Conservation (phyloP, 140 eudicot species). For the Senecio squalidus region DNA sequence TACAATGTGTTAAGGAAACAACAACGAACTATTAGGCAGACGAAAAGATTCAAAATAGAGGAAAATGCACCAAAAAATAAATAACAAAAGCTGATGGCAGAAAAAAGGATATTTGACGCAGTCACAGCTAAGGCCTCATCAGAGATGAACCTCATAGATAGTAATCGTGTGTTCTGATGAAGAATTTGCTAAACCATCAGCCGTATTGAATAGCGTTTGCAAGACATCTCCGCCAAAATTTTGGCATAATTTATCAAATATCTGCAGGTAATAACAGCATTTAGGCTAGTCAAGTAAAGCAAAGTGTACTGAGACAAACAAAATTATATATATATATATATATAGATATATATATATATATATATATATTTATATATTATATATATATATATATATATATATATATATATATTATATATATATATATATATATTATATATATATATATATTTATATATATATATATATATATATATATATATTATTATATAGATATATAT, state of each 20-base stretch:
- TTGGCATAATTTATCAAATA: constrained; percentile 95
- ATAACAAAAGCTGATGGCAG: neutral
- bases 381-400: too few species aligned
- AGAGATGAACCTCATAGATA: constrained; percentile 59
- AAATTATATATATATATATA: too few species aligned
- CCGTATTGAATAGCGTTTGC: constrained; percentile 78
- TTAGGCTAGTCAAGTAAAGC: constrained; percentile 5
- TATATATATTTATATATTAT: too few species aligned
- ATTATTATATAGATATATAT: too few species aligned
- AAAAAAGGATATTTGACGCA: constrained; percentile 83
- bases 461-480: too few species aligned
- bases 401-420: too few species aligned
- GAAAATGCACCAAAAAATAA: neutral
- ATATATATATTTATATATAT: too few species aligned
- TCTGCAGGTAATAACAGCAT: constrained; percentile 35
- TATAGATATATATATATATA: too few species aligned
- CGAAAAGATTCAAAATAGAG: neutral
- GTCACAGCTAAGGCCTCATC: constrained; percentile 74
- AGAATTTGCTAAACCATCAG: constrained; percentile 70
- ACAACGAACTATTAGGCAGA: neutral
- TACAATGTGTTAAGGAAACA: constrained; percentile 56
- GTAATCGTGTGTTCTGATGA: constrained; percentile 56
- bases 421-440: too few species aligned
- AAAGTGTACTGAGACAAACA: neutral
- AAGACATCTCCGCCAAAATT: constrained; percentile 94